Conservation (phyloP, 1,284 basidiomycete species). For the Austropuccinia psidii region DNA sequence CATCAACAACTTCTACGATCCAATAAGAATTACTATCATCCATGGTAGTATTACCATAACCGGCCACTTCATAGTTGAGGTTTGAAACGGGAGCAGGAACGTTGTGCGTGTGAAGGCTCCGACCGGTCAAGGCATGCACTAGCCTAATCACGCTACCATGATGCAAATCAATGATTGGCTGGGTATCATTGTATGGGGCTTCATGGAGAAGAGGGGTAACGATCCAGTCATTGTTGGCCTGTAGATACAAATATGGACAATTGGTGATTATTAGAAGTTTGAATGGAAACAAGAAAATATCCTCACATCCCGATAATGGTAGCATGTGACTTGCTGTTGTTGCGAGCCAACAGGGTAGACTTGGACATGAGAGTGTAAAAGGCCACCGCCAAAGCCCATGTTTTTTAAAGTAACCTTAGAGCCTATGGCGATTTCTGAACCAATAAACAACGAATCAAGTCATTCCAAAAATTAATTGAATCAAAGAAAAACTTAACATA, state of each 20-base stretch:
- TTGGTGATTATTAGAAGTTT: no score
- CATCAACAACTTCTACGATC: slow-evolving; percentile 89
- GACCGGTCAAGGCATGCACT: slow-evolving; percentile 67
- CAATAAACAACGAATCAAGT: slow-evolving; percentile 16
- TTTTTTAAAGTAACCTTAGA: slow-evolving; percentile 92
- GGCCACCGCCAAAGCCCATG: slow-evolving; percentile 92
- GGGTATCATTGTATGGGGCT: slow-evolving; percentile 58
- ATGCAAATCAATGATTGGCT: slow-evolving; percentile 62
- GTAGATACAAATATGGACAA: background rate
- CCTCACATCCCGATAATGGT: slow-evolving; percentile 86
- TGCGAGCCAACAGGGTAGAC: slow-evolving; percentile 83
- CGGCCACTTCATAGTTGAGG: slow-evolving; percentile 81
- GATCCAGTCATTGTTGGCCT: slow-evolving; percentile 80
- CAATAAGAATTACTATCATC: slow-evolving; percentile 87
- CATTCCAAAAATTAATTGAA: background rate
- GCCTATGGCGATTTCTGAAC: slow-evolving; percentile 74
- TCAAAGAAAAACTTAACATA: slow-evolving; percentile 28
- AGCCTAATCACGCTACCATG: slow-evolving; percentile 75
- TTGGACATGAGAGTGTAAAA: slow-evolving; percentile 93
- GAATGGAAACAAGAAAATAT: no score
- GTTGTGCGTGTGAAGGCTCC: slow-evolving; percentile 88
- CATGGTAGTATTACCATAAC: slow-evolving; percentile 78
- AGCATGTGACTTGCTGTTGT: slow-evolving; percentile 97
- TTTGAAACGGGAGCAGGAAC: slow-evolving; percentile 83
- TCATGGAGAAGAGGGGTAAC: slow-evolving; percentile 75